phyloP scores from a whole-genome alignment of 2,329 filamentous ascomycete genomes.

The Tolypocladium amazonense region DNA sequence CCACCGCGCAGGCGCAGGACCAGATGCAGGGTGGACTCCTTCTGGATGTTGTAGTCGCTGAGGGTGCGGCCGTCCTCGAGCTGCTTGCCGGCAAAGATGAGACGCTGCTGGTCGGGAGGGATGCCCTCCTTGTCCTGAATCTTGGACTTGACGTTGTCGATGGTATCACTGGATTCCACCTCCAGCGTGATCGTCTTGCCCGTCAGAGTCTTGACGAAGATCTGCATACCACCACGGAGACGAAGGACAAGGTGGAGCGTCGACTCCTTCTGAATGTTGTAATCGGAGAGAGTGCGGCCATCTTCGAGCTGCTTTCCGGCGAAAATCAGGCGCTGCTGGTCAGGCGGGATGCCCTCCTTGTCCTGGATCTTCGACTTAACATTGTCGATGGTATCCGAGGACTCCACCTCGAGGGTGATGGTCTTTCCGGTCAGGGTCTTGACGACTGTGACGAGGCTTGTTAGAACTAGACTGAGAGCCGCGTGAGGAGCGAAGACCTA shows the following conservation, averaged over 20 bases:
- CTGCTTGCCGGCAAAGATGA: conserved; percentile 92
- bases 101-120: conserved; percentile 84
- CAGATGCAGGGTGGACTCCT: conserved; percentile 73
- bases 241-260: conserved; percentile 70
- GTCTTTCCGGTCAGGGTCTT: conserved; percentile 90
- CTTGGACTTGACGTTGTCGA: conserved; percentile 91
- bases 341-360: conserved; percentile 94
- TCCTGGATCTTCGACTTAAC: conserved; percentile 98
- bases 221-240: conserved; percentile 55
- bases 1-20: conserved; percentile 75
- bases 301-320: conserved; percentile 96
- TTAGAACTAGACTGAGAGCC: no score
- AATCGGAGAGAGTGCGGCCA: conserved; percentile 49
- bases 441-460: conserved; percentile 36
- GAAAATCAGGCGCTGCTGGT: conserved; percentile 94
- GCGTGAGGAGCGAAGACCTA: conserved; percentile 22
- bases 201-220: conserved; percentile 77
- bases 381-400: conserved; percentile 86
- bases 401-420: conserved; percentile 84
- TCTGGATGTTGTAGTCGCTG: conserved; percentile 95
- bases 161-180: conserved; percentile 81
- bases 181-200: conserved; percentile 93
- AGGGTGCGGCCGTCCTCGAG: conserved; percentile 85
- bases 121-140: conserved; percentile 93
- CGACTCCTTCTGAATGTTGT: conserved; percentile 52